Base-by-base conservation (phyloP, 176 grass and related monocot species). In the Pontederia crassipes region DNA sequence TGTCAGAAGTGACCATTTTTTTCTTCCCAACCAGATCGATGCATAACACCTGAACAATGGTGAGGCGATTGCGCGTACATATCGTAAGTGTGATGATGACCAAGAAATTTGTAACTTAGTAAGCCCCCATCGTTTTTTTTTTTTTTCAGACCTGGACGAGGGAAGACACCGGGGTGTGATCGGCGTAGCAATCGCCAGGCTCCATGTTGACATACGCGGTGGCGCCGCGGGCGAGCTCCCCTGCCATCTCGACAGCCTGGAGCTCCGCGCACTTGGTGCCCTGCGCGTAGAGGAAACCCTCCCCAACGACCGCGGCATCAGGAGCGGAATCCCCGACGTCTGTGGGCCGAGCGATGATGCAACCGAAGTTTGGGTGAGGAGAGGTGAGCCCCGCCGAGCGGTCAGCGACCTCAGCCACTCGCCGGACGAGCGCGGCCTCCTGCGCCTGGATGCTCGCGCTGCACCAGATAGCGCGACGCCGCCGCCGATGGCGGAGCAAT, bases 331-430 rank as follows among this genome's bases (percentile, higher is more conserved):
- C 20, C 20, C 20, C 20, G 20, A 24, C 20, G 14, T 59, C 74
- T 1, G 59, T 55, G 0, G 77, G 65, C 48, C 78, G 66, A 0
- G 83, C 74, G 73, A 96, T 82, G 52, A 96, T 73, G 72, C 92
- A 96, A 0, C 92, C 92, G 55, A 87, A 90, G 81, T 96, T 96
- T 2, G 92, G 92, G 73, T 96, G 92, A 4, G 92, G 92, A 3
- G 78, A 82, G 46, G 83, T 76, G 62, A 73, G 49, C 32, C 92
- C 91, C 7, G 87, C 86, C 45, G 92, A 96, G 65, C 61, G 75
- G 50, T 96, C 92, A 14, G 92, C 92, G 66, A 80, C 73, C 53
- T 80, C 80, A 47, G 92, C 92, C 9, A 86, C 91, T 40, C 75
- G 83, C 20, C 69, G 61, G 58, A 90, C 51, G 45, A 88, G 59